Evolutionary conservation across 2,329 filamentous ascomycete genomes (phyloP).

Genomic region (Scopulariopsis brevicaulis): DNA sequence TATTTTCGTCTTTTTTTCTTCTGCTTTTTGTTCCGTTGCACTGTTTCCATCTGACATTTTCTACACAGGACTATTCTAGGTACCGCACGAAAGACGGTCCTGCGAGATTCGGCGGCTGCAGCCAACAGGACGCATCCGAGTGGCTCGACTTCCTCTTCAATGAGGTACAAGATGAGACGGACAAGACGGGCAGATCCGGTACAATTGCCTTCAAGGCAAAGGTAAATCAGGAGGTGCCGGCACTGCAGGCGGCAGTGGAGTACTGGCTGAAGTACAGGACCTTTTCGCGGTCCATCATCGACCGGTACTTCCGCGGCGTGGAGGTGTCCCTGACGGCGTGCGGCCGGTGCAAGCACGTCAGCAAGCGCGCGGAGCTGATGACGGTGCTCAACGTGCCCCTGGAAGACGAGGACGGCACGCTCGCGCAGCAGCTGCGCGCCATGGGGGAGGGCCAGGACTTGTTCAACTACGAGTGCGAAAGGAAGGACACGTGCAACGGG

Average conservation of each 20-base stretch:
- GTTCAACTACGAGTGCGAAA: constrained; percentile 33
- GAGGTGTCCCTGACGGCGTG: constrained; percentile 64
- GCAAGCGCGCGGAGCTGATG: constrained; percentile 17
- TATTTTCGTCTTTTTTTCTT: not conserved
- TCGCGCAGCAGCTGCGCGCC: not conserved
- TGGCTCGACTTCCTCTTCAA: constrained; percentile 77
- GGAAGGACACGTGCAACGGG: constrained; percentile 41
- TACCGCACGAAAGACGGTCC: constrained; percentile 16
- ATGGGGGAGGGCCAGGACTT: not conserved
- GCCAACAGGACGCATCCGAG: constrained; percentile 87
- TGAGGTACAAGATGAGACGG: constrained; percentile 78
- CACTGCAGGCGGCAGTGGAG: constrained; percentile 18
- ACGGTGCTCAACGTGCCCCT: constrained; percentile 40
- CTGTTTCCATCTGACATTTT: constrained; percentile 2
- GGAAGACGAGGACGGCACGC: not conserved
- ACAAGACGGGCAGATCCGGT: constrained; percentile 25
- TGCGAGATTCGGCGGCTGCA: constrained; percentile 48
- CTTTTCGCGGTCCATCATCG: constrained; percentile 64
- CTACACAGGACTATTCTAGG: constrained; percentile 39
- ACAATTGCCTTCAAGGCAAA: constrained; percentile 8
- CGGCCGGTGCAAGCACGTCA: constrained; percentile 36
- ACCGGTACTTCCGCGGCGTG: constrained; percentile 68
- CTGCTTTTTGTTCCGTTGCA: not conserved
- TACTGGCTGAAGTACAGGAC: constrained; percentile 66
- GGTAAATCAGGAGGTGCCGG: constrained; percentile 2